Base-by-base conservation (phyloP, 306 rosid species). In the Castanopsis chinensis region DNA sequence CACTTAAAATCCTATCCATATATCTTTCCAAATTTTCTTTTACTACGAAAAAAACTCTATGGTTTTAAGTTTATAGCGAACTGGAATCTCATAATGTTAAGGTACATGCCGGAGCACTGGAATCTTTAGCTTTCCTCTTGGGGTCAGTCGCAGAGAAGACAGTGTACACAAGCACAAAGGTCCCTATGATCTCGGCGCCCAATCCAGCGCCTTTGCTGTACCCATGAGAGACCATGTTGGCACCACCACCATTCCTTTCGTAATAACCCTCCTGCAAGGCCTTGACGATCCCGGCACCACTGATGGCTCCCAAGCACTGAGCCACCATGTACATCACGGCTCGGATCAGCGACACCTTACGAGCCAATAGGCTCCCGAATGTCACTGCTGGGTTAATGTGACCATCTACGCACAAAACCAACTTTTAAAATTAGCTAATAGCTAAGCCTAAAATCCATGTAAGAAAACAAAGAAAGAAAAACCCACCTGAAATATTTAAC, bases 311-410 rank as follows among this genome's bases (percentile, higher is more conserved):
- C 79, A 92, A 79, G 75, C 95, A 73, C 89, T 94, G 99, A 83
- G 93, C 95, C 87, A 90, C 90, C 69, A 94, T 92, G 90, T 94
- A 94, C 88, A 89, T 19, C 78, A 92, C 90, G 1, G 99, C 99
- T 72, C 97, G 81, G 13, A 86, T 77, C 85, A 89, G 56, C 6
- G 99, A 92, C 84, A 94, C 95, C 88, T 94, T 92, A 6, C 99
- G 88, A 17, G 97, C 99, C 93, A 94, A 85, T 27, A 87, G 76
- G 55, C 92, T 85, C 91, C 99, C 99, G 60, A 94, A 91, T 60
- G 98, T 94, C 85, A 92, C 98, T 5, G 98, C 98, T 72, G 98
- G 98, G 86, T 94, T 94, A 41, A 94, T 94, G 84, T 94, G 99
- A n/a, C 99, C 99, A 43, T 97, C 99, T 92, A 86, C 76, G 73